Conservation (phyloP, 768 basidiomycete genomes). For the Phlebiopsis flavidoalba region DNA sequence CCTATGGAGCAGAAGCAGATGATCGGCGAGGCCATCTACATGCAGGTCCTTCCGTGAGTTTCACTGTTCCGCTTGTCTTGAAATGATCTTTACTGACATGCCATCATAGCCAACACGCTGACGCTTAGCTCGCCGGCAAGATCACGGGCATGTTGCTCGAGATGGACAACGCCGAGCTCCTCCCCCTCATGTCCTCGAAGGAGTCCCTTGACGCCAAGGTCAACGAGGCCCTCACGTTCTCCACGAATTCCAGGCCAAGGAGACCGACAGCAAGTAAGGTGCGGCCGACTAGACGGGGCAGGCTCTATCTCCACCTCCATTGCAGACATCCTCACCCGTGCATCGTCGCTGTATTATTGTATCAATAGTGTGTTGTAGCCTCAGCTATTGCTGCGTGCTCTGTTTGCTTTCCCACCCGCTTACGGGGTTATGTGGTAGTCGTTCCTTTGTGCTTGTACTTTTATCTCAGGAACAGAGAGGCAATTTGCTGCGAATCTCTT, state of each 20-base stretch:
- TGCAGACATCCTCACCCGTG: background rate
- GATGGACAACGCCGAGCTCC: slow-evolving; percentile 95
- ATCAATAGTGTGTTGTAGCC: slow-evolving; percentile 12
- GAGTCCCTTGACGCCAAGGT: slow-evolving; percentile 89
- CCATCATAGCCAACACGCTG: slow-evolving; percentile 66
- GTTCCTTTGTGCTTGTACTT: slow-evolving; percentile 26
- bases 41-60: slow-evolving; percentile 81
- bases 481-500: slow-evolving; percentile 20
- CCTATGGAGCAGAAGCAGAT: slow-evolving; percentile 97
- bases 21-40: slow-evolving; percentile 94
- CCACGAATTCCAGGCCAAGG: slow-evolving; percentile 65
- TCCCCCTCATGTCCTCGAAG: slow-evolving; percentile 78
- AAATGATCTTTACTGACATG: slow-evolving; percentile 8
- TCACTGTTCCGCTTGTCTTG: slow-evolving; percentile 3
- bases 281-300: background rate
- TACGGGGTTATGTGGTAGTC: slow-evolving; percentile 24
- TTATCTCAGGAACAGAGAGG: slow-evolving; percentile 27
- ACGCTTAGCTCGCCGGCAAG: slow-evolving; percentile 95
- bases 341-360: slow-evolving; percentile 16
- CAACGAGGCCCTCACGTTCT: slow-evolving; percentile 87
- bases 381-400: slow-evolving; percentile 18
- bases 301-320: background rate
- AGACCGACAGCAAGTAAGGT: slow-evolving; percentile 23
- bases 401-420: slow-evolving; percentile 18
- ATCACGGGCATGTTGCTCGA: slow-evolving; percentile 98